phyloP scores from a whole-genome alignment of 176 grass and related monocot genomes.

The Luzula sylvatica region DNA sequence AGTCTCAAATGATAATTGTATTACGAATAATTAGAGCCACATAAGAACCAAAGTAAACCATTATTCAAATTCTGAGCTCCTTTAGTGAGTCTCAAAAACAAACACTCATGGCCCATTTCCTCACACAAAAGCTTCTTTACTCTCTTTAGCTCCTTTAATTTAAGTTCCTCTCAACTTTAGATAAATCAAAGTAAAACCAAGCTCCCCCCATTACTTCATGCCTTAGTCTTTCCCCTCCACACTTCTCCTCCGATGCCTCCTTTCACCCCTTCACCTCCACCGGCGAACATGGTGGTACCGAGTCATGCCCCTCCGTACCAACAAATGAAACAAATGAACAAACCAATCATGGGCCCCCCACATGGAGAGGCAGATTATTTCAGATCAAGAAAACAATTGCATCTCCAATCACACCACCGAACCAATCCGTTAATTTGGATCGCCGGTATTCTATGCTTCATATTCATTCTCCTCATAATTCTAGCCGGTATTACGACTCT shows the following conservation, averaged over 20 bases:
- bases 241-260: slow-evolving; percentile 21
- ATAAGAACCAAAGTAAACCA: slow-evolving; percentile 14
- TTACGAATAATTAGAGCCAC: neutral
- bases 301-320: slow-evolving; percentile 22
- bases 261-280: slow-evolving; percentile 30
- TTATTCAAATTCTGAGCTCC: slow-evolving; percentile 31
- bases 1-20: no score
- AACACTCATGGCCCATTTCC: slow-evolving; percentile 25
- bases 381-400: slow-evolving; percentile 4
- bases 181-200: slow-evolving; percentile 24
- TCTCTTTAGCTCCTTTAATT: slow-evolving; percentile 22
- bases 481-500: slow-evolving; percentile 48
- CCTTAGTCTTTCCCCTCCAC: slow-evolving; percentile 25
- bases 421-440: slow-evolving; percentile 68
- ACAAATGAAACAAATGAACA: slow-evolving; percentile 21
- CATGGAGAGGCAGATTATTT: slow-evolving; percentile 23
- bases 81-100: slow-evolving; percentile 25
- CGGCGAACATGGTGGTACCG: slow-evolving; percentile 26
- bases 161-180: slow-evolving; percentile 23
- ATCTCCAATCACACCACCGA: slow-evolving; percentile 31
- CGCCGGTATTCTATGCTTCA: slow-evolving; percentile 62
- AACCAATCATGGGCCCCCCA: neutral
- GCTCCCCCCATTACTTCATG: slow-evolving; percentile 43
- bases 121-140: slow-evolving; percentile 37
- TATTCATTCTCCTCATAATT: slow-evolving; percentile 77